Percentiles rank a stretch among this genome's conserved stretches.
Conservation (phyloP, 2,329 filamentous ascomycete genomes). For the Xylariaceae sp. region DNA sequence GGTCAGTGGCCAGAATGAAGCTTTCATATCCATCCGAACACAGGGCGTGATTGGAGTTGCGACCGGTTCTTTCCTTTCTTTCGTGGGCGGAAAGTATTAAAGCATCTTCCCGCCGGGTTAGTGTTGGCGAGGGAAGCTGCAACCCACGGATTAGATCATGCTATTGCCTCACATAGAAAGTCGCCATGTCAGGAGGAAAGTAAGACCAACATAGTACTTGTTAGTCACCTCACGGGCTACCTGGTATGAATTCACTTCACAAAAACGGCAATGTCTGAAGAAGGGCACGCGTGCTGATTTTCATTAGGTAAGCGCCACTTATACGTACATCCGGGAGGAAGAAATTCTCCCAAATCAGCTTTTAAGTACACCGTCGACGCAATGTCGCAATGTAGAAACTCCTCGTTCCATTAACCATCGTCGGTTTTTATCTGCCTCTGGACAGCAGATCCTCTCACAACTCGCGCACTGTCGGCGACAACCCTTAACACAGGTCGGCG, state of each 20-base stretch:
- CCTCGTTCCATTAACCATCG: slow-evolving; percentile 43
- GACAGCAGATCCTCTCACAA: slow-evolving; percentile 30
- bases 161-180: slow-evolving; percentile 17
- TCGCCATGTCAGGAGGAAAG: neutral
- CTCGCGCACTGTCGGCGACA: too few species aligned
- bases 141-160: neutral
- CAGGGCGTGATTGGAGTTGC: neutral
- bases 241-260: neutral
- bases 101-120: neutral
- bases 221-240: neutral
- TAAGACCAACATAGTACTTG: neutral
- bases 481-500: too few species aligned
- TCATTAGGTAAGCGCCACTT: neutral
- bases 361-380: slow-evolving; percentile 46
- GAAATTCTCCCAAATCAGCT: slow-evolving; percentile 25
- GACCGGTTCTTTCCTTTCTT: neutral
- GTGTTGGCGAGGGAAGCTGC: neutral
- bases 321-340: slow-evolving; percentile 4
- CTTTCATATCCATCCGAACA: neutral
- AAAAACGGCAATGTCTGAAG: neutral
- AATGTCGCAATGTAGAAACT: slow-evolving; percentile 39
- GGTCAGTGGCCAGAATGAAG: neutral
- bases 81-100: neutral
- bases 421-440: slow-evolving; percentile 35
- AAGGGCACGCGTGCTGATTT: slow-evolving; percentile 22